Evolutionary conservation across 2,329 filamentous ascomycete genomes (phyloP).

Genomic region (Epichloe festucae): DNA sequence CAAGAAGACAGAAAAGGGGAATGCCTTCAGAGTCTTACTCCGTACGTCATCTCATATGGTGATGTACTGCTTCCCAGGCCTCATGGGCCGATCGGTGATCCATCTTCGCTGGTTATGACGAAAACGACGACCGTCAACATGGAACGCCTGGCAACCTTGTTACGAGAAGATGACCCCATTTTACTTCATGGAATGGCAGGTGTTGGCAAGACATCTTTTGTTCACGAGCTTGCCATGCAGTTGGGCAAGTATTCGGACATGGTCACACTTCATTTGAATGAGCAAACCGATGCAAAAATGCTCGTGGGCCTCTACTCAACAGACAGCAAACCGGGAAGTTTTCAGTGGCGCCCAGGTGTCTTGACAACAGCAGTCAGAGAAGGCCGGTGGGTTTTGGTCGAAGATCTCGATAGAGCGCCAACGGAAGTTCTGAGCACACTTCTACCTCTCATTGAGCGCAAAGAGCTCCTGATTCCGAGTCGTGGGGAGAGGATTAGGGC

Average conservation of each 20-base stretch:
- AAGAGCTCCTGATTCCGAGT: conserved; percentile 82
- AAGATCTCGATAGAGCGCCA: conserved; percentile 89
- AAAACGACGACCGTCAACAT: conserved; percentile 62
- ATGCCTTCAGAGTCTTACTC: conserved; percentile 35
- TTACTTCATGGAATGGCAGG: conserved; percentile 74
- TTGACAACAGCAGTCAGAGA: conserved; percentile 88
- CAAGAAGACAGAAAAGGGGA: conserved; percentile 5
- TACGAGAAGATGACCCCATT: conserved; percentile 59
- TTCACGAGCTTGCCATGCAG: conserved; percentile 68
- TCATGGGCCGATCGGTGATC: conserved; percentile 31
- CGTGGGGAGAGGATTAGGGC: conserved; percentile 78
- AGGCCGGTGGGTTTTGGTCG: conserved; percentile 92
- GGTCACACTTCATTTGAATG: conserved; percentile 91
- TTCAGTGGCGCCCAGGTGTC: conserved; percentile 84
- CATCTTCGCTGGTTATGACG: conserved; percentile 51
- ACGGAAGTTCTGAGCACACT: conserved; percentile 91
- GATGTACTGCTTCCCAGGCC: conserved; percentile 54
- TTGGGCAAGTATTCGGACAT: conserved; percentile 70
- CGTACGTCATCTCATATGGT: conserved; percentile 51
- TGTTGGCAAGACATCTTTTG: conserved; percentile 78
- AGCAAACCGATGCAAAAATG: conserved; percentile 96
- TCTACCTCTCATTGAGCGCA: conserved; percentile 79
- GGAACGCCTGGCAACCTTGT: conserved; percentile 49
- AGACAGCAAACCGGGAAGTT: conserved; percentile 74
- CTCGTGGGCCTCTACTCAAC: conserved; percentile 90